These are phyloP conservation scores for Hura crepitans DNA, from an alignment of 441 rosid genomes.

Conservation along the genomic window DNA sequence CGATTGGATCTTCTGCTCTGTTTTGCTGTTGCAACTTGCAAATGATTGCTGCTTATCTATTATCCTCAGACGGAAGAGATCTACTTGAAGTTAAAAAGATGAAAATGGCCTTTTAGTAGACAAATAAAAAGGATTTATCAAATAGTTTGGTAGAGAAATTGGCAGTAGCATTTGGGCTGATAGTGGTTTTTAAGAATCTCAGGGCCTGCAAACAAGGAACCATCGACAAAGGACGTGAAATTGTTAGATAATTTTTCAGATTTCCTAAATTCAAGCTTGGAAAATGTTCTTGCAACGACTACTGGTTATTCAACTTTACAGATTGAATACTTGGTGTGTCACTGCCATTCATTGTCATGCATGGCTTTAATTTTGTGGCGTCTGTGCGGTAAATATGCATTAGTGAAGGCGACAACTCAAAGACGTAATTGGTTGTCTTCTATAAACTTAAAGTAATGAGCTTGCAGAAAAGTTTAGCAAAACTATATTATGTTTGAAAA, in stretches of 20 bases:
- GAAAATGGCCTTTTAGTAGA: conserved; percentile 28
- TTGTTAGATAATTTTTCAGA: conserved; percentile 70
- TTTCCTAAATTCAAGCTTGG: conserved; percentile 68
- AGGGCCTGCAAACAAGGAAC: conserved; percentile 64
- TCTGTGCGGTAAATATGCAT: too few species aligned
- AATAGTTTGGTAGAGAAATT: conserved; percentile 48
- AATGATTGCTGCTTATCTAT: neutral
- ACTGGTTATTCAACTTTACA: conserved; percentile 47
- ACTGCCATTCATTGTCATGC: too few species aligned
- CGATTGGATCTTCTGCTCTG: too few species aligned
- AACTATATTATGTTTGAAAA: too few species aligned
- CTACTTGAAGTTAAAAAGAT: conserved; percentile 40
- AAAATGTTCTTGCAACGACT: conserved; percentile 63
- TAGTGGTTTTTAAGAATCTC: conserved; percentile 69
- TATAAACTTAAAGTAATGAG: too few species aligned
- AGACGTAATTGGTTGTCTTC: too few species aligned
- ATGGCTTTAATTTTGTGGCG: too few species aligned
- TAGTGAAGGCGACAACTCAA: too few species aligned
- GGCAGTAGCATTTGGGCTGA: conserved; percentile 61
- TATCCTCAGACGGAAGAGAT: conserved; percentile 56
- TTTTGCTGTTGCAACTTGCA: neutral
- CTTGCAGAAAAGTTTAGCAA: too few species aligned
- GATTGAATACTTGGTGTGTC: neutral
- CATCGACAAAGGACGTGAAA: conserved; percentile 45
- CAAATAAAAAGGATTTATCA: conserved; percentile 38